Conservation (phyloP, 495 filamentous ascomycete species). For the Xylona heveae region DNA sequence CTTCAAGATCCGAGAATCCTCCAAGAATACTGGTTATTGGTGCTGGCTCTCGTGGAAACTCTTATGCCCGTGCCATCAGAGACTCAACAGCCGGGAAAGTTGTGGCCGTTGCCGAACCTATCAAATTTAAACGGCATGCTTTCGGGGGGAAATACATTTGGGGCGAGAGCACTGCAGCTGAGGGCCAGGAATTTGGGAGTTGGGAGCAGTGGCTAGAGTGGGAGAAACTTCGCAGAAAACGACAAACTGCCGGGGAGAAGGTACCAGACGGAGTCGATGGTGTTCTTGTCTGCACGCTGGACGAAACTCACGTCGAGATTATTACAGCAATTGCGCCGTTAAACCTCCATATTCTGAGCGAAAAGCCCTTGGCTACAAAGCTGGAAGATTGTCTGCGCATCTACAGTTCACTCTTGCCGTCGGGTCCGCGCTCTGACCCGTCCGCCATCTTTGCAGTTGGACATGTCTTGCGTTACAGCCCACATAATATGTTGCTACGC, state of each 20-base stretch:
- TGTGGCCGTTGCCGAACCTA: constrained; percentile 63
- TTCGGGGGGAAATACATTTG: constrained; percentile 52
- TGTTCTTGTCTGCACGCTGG: constrained; percentile 69
- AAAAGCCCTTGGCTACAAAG: constrained; percentile 76
- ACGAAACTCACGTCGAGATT: constrained; percentile 73
- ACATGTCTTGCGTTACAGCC: constrained; percentile 60
- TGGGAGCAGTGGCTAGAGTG: constrained; percentile 57
- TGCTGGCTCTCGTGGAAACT: constrained; percentile 62
- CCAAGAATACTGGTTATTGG: constrained; percentile 56
- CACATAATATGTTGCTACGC: constrained; percentile 71
- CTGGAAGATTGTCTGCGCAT: constrained; percentile 56
- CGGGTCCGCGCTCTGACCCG: constrained; percentile 14
- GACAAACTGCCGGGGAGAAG: constrained; percentile 2
- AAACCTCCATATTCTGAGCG: constrained; percentile 69
- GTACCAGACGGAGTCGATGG: constrained; percentile 46
- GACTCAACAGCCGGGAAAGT: constrained; percentile 38
- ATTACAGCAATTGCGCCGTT: constrained; percentile 45
- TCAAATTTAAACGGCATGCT: constrained; percentile 46
- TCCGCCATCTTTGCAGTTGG: constrained; percentile 58
- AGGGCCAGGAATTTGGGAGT: constrained; percentile 41
- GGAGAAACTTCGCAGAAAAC: constrained; percentile 30
- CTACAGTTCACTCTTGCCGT: constrained; percentile 29
- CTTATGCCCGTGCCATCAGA: constrained; percentile 46
- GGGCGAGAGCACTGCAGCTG: constrained; percentile 22
- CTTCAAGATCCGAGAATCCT: constrained; percentile 6